phyloP scores from a whole-genome alignment of 371 early-diverging fungal species.

The Rhizopus stolonifer region DNA sequence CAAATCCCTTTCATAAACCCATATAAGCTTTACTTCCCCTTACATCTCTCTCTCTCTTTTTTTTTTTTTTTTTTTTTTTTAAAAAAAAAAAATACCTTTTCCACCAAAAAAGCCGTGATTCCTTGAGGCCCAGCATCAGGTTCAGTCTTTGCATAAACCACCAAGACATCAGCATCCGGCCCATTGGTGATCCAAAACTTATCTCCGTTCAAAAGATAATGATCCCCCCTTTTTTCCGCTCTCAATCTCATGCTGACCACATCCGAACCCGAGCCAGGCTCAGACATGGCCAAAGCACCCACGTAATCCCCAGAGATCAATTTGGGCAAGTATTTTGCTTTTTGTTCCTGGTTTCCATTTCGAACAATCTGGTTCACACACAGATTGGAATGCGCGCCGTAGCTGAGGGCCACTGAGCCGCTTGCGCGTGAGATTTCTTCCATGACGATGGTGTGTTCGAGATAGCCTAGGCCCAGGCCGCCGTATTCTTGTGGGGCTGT shows the following conservation, averaged over 20 bases:
- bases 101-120: conserved; percentile 94
- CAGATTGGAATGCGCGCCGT: conserved; percentile 97
- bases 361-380: conserved; percentile 96
- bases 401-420: conserved; percentile 90
- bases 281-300: conserved; percentile 96
- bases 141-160: conserved; percentile 95
- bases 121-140: conserved; percentile 78
- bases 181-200: conserved; percentile 99
- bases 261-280: conserved; percentile 90
- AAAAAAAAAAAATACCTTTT: no score
- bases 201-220: conserved; percentile 81
- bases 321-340: conserved; percentile 89
- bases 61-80: no score
- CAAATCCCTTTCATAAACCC: conserved; percentile 62
- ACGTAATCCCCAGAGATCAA: conserved; percentile 90
- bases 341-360: conserved; percentile 90
- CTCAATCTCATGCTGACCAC: conserved; percentile 92
- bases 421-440: conserved; percentile 91
- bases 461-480: conserved; percentile 90
- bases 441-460: conserved; percentile 92
- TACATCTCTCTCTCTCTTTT: no score
- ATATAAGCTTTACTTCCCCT: no score
- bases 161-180: conserved; percentile 89
- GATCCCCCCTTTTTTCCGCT: conserved; percentile 84
- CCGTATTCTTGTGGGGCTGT: conserved; percentile 72